Evolutionary conservation across 805 yeast genomes (phyloP), one percentile per base, ranked within the genome.

Genomic region (Kuraishia capsulata): DNA sequence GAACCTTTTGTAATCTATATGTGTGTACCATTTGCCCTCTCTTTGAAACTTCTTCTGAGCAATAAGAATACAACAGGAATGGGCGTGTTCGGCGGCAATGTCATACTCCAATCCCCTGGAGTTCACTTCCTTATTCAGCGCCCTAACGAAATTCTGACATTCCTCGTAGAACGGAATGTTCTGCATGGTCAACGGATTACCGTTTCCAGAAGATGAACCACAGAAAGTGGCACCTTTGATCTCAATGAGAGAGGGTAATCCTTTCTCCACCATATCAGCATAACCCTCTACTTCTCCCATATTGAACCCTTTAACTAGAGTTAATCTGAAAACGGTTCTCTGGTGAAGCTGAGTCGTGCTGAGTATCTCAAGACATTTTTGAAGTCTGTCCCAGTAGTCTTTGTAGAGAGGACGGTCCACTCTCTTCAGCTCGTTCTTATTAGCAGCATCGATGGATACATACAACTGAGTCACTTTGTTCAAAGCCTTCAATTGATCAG

Each of bases 191-290:
- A 88, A 66, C 35, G 95, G 89, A 52, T 88, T 86, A 25, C 92
- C 89, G 55, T 85, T 83, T 34, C 81, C 86, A 40, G 63, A 64
- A 10, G 95, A 82, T 0, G 94, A 81, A 0, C 97, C 97, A 65
- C 96, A 87, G 62, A 85, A 88, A 0, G 97, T 88, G 10, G 95
- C 96, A 39, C 97, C 97, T 60, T 88, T 88, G 43, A 88, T 81
- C 59, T 88, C 97, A 42, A 88, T 82, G 49, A 88, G 84, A 32
- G 95, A 80, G 2, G 97, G 97, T 42, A 65, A 62, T 2, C 88
- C 96, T 40, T 78, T 70, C 42, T 71, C 81, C 16, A 89, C 92
- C 68, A 89, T 68, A 53, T 86, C 95, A 0, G 95, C 96, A 54
- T 88, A 88, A 8, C 90, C 84, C 19, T 69, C 69, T 21, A 80